Conservation (phyloP, 495 filamentous ascomycete species). For the Antarctomyces pellizariae region DNA sequence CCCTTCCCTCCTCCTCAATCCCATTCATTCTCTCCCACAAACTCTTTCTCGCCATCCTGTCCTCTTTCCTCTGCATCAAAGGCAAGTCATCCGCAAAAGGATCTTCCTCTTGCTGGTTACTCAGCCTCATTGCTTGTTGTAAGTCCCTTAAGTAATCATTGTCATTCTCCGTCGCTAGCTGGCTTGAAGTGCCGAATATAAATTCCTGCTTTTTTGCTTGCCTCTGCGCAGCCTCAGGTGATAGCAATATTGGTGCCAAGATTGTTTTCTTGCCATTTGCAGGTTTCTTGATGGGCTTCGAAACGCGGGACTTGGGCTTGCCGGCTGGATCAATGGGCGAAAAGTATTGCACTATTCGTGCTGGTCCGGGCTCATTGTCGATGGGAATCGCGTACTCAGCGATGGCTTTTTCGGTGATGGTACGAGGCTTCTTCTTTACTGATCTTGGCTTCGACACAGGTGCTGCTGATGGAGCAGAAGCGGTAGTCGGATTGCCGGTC, state of each 20-base stretch:
- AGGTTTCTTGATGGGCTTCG: slow-evolving; percentile 9
- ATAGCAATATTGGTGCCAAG: slow-evolving; percentile 32
- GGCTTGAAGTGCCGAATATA: slow-evolving; percentile 82
- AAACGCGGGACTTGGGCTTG: slow-evolving; percentile 4
- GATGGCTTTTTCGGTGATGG: slow-evolving; percentile 68
- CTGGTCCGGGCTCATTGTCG: slow-evolving; percentile 10
- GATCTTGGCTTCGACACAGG: slow-evolving; percentile 27
- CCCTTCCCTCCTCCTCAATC: too few species aligned
- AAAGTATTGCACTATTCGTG: slow-evolving; percentile 16
- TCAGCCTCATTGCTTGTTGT: slow-evolving; percentile 44
- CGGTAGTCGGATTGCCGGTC: slow-evolving; percentile 4
- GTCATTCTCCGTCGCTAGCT: slow-evolving; percentile 56
- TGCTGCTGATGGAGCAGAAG: slow-evolving; percentile 9
- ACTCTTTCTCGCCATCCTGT: slow-evolving; percentile 10
- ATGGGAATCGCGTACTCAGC: slow-evolving; percentile 36
- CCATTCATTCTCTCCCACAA: too few species aligned
- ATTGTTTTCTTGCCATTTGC: slow-evolving; percentile 23
- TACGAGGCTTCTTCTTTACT: slow-evolving; percentile 51
- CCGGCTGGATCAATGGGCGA: slow-evolving; percentile 5
- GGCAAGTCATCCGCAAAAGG: slow-evolving; percentile 17
- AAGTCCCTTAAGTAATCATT: slow-evolving; percentile 41
- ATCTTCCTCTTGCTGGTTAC: slow-evolving; percentile 21
- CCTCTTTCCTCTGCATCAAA: slow-evolving; percentile 12
- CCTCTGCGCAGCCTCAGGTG: slow-evolving; percentile 46
- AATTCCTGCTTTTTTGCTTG: slow-evolving; percentile 54